Conservation (phyloP, 108 stramenopile genomes). For the Aurantiochytrium sp. region DNA sequence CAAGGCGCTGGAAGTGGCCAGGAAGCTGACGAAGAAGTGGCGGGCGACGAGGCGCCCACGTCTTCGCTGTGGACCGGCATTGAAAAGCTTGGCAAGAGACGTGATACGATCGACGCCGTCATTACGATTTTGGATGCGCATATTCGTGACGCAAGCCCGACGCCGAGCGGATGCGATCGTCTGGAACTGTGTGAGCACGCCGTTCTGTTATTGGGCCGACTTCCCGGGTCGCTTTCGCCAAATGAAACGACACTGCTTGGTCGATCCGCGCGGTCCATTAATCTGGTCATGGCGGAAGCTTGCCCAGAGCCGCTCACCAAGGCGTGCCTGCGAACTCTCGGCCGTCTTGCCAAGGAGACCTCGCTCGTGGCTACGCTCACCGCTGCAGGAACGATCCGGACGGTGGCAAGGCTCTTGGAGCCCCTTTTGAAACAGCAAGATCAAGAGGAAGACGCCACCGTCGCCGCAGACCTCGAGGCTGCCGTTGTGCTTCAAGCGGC, state of each 20-base stretch:
- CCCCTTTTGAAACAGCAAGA: neutral
- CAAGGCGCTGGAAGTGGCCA: too few species aligned
- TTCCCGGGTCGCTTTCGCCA: neutral
- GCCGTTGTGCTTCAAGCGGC: neutral
- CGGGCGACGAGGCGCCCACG: neutral
- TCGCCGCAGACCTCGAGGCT: neutral
- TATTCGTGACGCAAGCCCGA: constrained; percentile 7
- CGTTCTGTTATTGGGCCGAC: neutral
- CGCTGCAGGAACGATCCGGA: neutral
- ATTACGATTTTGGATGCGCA: constrained; percentile 8
- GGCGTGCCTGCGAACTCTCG: neutral
- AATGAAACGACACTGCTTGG: neutral
- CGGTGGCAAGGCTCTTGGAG: neutral
- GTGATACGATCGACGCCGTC: neutral
- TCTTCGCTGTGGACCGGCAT: neutral
- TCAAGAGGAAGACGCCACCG: neutral
- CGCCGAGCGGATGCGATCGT: constrained; percentile 5
- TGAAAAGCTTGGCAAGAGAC: neutral
- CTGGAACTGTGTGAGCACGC: neutral
- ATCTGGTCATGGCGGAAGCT: neutral
- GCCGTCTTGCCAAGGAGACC: neutral
- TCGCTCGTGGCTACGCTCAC: neutral
- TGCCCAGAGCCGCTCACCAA: neutral
- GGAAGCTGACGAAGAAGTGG: neutral
- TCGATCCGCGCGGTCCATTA: neutral